Conservation (phyloP, 176 grass and related monocot genomes). For the Bromus sterilis region DNA sequence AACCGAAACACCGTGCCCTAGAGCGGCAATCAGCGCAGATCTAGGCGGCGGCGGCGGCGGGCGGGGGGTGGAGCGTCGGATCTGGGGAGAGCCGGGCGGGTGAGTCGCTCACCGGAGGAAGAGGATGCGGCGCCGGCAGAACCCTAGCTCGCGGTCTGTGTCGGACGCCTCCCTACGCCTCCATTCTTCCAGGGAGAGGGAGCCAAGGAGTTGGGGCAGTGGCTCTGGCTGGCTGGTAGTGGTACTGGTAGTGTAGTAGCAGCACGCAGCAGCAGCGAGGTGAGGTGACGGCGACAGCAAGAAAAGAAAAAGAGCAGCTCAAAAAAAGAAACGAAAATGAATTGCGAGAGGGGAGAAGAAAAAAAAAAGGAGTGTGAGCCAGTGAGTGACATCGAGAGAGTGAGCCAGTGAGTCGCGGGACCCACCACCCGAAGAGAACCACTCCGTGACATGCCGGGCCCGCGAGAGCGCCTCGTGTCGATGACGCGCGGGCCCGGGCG, state of each 20-base stretch:
- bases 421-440: slow-evolving; percentile 23
- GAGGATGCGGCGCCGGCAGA: slow-evolving; percentile 18
- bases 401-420: background rate
- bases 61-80: slow-evolving; percentile 8
- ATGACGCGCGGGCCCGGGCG: background rate
- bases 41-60: slow-evolving; percentile 7
- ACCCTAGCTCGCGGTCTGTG: slow-evolving; percentile 19
- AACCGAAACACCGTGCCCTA: background rate
- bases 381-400: background rate
- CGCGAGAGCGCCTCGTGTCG: background rate
- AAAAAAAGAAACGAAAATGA: background rate
- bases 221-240: slow-evolving; percentile 4
- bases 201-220: background rate
- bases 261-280: background rate
- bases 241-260: slow-evolving; percentile 6
- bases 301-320: background rate
- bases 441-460: background rate
- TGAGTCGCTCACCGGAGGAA: slow-evolving; percentile 12
- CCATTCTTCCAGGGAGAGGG: slow-evolving; percentile 19
- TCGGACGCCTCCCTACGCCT: slow-evolving; percentile 21
- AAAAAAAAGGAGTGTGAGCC: background rate
- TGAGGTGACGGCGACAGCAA: slow-evolving; percentile 8
- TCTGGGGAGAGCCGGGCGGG: slow-evolving; percentile 13
- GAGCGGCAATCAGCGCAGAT: slow-evolving; percentile 9
- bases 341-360: background rate